Evolutionary conservation across 331 rosid species (phyloP), one percentile per base, ranked within the genome.

Genomic region (Saraca asoca): DNA sequence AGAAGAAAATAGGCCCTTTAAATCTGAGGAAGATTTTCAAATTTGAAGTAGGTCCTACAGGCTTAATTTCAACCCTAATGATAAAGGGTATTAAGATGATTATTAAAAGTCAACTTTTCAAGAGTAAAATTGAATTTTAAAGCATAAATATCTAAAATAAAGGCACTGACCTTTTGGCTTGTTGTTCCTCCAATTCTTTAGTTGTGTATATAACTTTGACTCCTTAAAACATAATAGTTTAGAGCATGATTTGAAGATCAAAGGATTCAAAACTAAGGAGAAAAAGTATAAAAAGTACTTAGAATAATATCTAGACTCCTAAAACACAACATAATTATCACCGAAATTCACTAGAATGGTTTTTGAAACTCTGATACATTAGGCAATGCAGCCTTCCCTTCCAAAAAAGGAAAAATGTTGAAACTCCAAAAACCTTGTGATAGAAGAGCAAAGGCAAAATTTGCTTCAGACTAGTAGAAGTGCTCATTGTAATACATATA

Each of bases 381-480:
- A 14, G 92, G 79, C 3, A 91, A 79, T 12, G 98, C 95, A 66
- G 98, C 98, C 71, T 86, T 90, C 64, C 96, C 98, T 82, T 94
- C 98, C 19, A 94, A 37, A 94, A 94, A 67, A 94, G 95, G 15
- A 88, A 76, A 61, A 90, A 94, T 70, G 13, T 84, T 0, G 97
- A 88, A 71, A 94, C 98, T 70, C 98, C 98, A 66, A 94, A 76
- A 42, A 94, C 92, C 79, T 90, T 94, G 67, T 94, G 98, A 80
- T 88, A 94, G 80, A 76, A 94, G 63, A 94, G 84, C 98, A 97
- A 90, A 1, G 98, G 98, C 76, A 94, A 81, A 44, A 76, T 88
- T 80, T 94, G 98, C 71, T 90, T 92, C 62, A 94, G 76, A 58
- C 90, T 87, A 53, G 96, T 97, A 19, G 98, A 90, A 78, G 96